These are phyloP conservation scores for Ophiognomonia clavigignenti-juglandacearum DNA, from an alignment of 2,329 filamentous ascomycete species.

Conservation along the genomic window DNA sequence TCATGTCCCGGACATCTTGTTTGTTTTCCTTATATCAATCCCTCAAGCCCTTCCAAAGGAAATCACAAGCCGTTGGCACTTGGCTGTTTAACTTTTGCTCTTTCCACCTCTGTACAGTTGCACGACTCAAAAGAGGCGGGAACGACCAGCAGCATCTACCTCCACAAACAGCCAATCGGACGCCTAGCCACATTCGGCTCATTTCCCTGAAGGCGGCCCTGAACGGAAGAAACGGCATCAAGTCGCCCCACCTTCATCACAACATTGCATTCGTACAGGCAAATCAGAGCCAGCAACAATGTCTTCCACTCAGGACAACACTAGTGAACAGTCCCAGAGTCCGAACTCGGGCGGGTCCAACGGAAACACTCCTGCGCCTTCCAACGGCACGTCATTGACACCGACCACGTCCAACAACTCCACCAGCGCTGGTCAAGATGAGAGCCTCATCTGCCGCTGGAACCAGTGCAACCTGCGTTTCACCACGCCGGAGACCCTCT, in stretches of 20 bases:
- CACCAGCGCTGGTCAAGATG: conserved; percentile 36
- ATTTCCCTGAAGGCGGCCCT: too few species aligned
- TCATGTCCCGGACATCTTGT: not conserved
- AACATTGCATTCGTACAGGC: too few species aligned
- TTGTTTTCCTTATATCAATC: not conserved
- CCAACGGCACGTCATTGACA: conserved; percentile 46
- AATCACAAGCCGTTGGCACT: not conserved
- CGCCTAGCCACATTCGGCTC: too few species aligned
- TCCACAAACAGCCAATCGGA: too few species aligned
- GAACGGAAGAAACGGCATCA: too few species aligned
- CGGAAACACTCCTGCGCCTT: conserved; percentile 48
- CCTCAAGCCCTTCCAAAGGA: not conserved
- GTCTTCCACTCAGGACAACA: conserved; percentile 16
- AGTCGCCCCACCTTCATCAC: too few species aligned
- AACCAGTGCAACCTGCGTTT: conserved; percentile 56
- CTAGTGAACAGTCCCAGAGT: conserved; percentile 26
- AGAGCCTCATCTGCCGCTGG: conserved; percentile 59
- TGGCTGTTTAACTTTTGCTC: too few species aligned
- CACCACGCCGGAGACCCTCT: conserved; percentile 51
- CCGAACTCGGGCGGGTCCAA: conserved; percentile 44
- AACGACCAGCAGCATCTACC: too few species aligned
- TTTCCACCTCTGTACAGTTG: too few species aligned
- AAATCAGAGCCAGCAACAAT: conserved; percentile 9
- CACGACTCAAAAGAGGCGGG: too few species aligned
- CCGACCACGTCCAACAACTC: conserved; percentile 30